A percentile compares a stretch with the other conserved stretches of the same genome.
Evolutionary conservation across 1,284 basidiomycete species (phyloP).

Genomic region (Ustilago lituana): DNA sequence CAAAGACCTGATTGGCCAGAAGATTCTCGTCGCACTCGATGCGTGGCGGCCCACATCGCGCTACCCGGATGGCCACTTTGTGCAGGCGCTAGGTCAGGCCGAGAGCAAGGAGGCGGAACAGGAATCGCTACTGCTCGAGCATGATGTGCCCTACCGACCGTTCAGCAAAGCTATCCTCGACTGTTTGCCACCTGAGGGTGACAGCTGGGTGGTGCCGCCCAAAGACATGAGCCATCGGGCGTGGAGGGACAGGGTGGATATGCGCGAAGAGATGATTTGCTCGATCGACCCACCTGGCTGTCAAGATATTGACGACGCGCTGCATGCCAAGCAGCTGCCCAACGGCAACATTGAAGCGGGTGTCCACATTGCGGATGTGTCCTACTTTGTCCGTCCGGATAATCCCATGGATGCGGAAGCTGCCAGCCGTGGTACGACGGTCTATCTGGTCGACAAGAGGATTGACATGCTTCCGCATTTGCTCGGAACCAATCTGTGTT

Average conservation of each 20-base stretch:
- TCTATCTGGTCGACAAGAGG: conserved; percentile 97
- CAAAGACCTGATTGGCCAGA: conserved; percentile 85
- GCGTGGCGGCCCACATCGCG: conserved; percentile 85
- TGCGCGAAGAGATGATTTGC: conserved; percentile 87
- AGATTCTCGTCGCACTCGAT: conserved; percentile 95
- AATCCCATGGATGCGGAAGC: conserved; percentile 98
- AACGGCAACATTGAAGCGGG: conserved; percentile 98
- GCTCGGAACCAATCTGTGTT: conserved; percentile 95
- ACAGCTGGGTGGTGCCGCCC: conserved; percentile 89
- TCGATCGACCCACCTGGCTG: conserved; percentile 98
- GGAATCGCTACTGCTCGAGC: conserved; percentile 92
- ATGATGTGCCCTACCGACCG: conserved; percentile 93
- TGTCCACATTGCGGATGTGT: conserved; percentile 98
- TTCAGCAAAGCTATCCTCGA: conserved; percentile 93
- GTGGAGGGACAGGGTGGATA: conserved; percentile 89
- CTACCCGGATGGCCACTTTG: conserved; percentile 97
- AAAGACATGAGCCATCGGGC: conserved; percentile 73
- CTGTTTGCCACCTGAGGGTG: conserved; percentile 89
- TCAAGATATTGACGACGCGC: conserved; percentile 97
- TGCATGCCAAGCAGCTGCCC: conserved; percentile 88
- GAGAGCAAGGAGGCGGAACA: conserved; percentile 97
- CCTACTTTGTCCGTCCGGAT: conserved; percentile 91
- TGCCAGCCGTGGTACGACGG: conserved; percentile 92
- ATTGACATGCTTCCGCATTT: conserved; percentile 98
- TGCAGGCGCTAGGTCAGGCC: conserved; percentile 87